Base-by-base conservation (phyloP, 768 basidiomycete species). In the Termitomyces bulborhizus region DNA sequence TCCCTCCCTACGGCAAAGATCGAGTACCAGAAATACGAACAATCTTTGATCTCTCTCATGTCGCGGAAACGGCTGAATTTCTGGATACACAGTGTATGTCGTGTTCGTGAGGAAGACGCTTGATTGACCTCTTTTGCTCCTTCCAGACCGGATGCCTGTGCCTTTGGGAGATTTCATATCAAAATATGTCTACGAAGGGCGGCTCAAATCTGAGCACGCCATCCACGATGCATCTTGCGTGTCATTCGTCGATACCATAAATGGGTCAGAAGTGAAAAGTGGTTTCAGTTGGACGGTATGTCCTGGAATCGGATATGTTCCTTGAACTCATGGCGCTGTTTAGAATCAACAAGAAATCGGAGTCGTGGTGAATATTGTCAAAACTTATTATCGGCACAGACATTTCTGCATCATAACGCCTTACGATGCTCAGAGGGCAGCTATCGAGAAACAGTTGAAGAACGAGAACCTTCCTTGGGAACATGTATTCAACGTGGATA, bases 121-220 rank as follows among this genome's bases (percentile, higher is more conserved):
- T 24, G 26, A 27, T 40, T 52, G 15, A 50, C 41, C n/a, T 27
- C 11, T 36, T 36, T 36, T 21, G 1, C 15, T 27, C 24, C 13
- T 31, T 39, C 27, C 37, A 82, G 81, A 82, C 60, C 74, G 82
- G 1, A 79, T 83, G 75, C 82, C 82, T 1, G 58, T 66, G 0
- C 69, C 68, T 0, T 62, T 82, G 2, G 79, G 78, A 7, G n/a
- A 71, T 1, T 82, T 82, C 61, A 78, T 83, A 46, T 83, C 81
- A 0, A 36, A 60, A 11, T 44, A 62, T 26, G 72, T 83, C 1
- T 82, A 83, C 61, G 44, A 64, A 1, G 61, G 66, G 6, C 69
- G 71, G 36, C 67, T 83, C 13, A 60, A 57, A 21, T 78, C 79
- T 0, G 32, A 58, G 5, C 78, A 82, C 57, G 1, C 29, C 0